Conservation (phyloP, 306 rosid species). For the Prunus persica region Prunus_persica_NCBIv2 NC_034011.1:27033001-27033500, state of each 20-base stretch:
- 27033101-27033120: no score
- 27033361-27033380: background rate
- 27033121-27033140: no score
- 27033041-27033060: no score
- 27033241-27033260: no score
- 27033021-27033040: no score
- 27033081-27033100: no score
- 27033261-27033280: background rate
- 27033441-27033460: slow-evolving; percentile 21
- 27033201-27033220: no score
- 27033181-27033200: no score
- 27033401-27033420: slow-evolving; percentile 25
- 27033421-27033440: slow-evolving; percentile 10
- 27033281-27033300: background rate
- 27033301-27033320: background rate
- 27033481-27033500: slow-evolving; percentile 49
- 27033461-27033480: slow-evolving; percentile 42
- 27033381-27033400: slow-evolving; percentile 14
- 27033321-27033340: background rate
- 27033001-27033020: no score
- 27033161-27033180: background rate
- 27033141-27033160: background rate
- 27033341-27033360: background rate
- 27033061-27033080: no score
- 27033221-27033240: no score